Conservation (phyloP, 164 flowering plant species). For the Aristolochia californica region DNA sequence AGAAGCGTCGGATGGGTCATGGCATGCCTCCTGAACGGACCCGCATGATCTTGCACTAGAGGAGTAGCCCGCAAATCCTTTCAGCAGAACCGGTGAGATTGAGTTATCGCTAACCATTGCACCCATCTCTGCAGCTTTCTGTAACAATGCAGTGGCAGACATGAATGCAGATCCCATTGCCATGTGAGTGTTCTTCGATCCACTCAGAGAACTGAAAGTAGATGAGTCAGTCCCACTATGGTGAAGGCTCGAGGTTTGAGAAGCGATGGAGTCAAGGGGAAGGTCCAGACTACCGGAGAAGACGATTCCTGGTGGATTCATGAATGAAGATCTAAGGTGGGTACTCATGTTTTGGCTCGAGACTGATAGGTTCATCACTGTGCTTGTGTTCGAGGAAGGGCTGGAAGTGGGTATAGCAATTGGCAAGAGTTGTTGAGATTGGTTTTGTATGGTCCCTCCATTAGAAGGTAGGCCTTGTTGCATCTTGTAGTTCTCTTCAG, state of each 20-base stretch:
- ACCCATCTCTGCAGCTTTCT: conserved; percentile 52
- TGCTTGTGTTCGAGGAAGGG: conserved; percentile 3
- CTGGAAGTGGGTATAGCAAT: conserved; percentile 14
- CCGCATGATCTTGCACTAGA: conserved; percentile 7
- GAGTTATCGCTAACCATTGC: conserved; percentile 31
- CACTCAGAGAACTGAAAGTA: neutral
- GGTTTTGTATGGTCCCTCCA: conserved; percentile 18
- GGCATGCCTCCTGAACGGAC: conserved; percentile 10
- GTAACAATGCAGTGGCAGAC: conserved; percentile 51
- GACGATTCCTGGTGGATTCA: conserved; percentile 11
- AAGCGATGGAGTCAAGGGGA: neutral
- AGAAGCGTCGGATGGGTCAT: conserved; percentile 3
- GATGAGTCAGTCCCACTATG: neutral
- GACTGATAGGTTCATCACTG: conserved; percentile 12
- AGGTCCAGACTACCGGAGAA: conserved; percentile 10
- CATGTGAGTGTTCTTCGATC: conserved; percentile 8
- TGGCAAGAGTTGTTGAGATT: conserved; percentile 22
- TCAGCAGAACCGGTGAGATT: conserved; percentile 25
- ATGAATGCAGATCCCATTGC: conserved; percentile 17
- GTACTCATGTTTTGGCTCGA: conserved; percentile 12
- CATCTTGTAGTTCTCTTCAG: conserved; percentile 69
- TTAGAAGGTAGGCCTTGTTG: conserved; percentile 30
- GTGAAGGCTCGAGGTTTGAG: conserved; percentile 1
- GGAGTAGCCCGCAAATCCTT: conserved; percentile 29
- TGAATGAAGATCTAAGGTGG: conserved; percentile 10